Evolutionary conservation across 192 early-diverging fungal species (phyloP).

Genomic region (Backusella sp.): DNA sequence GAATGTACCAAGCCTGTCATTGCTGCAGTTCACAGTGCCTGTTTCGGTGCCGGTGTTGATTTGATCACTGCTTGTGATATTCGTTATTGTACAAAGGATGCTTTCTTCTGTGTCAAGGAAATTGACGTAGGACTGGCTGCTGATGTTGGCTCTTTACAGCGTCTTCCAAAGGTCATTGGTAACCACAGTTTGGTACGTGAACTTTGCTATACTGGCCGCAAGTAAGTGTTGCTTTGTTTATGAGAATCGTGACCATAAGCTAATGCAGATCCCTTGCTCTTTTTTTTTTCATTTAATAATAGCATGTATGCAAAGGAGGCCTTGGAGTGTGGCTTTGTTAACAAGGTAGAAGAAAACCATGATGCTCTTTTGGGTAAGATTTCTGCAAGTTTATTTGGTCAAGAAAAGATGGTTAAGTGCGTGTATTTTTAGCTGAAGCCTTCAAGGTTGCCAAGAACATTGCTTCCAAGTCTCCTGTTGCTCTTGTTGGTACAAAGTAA

Average conservation of each 20-base stretch:
- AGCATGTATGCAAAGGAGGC: constrained; percentile 61
- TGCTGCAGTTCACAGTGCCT: constrained; percentile 79
- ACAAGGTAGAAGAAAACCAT: constrained; percentile 45
- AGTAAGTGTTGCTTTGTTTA: constrained; percentile 31
- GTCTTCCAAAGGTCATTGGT: constrained; percentile 91
- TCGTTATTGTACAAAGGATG: constrained; percentile 72
- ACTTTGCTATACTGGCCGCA: constrained; percentile 81
- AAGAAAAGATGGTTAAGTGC: not conserved
- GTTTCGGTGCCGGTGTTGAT: constrained; percentile 88
- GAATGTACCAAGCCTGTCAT: constrained; percentile 86
- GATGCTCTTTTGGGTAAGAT: constrained; percentile 51
- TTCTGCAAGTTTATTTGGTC: not conserved
- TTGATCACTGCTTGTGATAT: constrained; percentile 93
- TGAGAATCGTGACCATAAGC: not conserved
- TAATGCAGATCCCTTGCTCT: not conserved
- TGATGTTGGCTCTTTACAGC: constrained; percentile 90
- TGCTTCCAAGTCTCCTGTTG: constrained; percentile 89
- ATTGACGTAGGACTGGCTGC: constrained; percentile 94
- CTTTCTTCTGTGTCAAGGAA: constrained; percentile 87
- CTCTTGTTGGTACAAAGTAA: constrained; percentile 82
- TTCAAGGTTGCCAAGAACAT: constrained; percentile 70
- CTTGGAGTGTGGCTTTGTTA: constrained; percentile 54
- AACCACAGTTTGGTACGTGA: constrained; percentile 92
- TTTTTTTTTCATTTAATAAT: not conserved
- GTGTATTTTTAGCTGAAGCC: constrained; percentile 48